Conservation (phyloP, 2,329 filamentous ascomycete species). For the Ascochyta pisi region DNA sequence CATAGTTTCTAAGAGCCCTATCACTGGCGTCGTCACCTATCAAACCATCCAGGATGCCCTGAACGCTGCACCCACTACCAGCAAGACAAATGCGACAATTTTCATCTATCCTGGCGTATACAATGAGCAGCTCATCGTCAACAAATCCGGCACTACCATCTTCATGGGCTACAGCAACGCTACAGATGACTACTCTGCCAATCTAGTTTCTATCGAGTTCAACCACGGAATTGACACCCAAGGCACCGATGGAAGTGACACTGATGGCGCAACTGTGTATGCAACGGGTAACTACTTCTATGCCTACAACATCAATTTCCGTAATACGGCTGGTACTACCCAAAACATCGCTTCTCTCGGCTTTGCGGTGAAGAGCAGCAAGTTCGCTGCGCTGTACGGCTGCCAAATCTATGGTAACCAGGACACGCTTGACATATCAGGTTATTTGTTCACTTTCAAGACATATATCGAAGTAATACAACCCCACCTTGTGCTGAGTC, state of each 20-base stretch:
- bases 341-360: conserved; percentile 50
- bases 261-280: conserved; percentile 51
- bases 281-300: conserved; percentile 51
- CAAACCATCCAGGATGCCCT: conserved; percentile 49
- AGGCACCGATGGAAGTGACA: conserved; percentile 42
- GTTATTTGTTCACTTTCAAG: conserved; percentile 51
- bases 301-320: conserved; percentile 52
- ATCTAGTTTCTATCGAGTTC: conserved; percentile 47
- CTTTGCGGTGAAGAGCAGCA: conserved; percentile 53
- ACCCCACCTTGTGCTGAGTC: background rate
- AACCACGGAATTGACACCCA: conserved; percentile 50
- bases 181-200: conserved; percentile 48
- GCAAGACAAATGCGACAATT: conserved; percentile 47
- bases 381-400: conserved; percentile 49
- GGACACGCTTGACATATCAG: conserved; percentile 49
- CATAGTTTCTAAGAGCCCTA: conserved; percentile 49
- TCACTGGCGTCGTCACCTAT: conserved; percentile 46
- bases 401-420: conserved; percentile 51
- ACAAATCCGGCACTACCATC: conserved; percentile 49
- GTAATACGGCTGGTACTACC: conserved; percentile 48
- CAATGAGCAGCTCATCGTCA: conserved; percentile 50
- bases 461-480: conserved; percentile 45
- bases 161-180: conserved; percentile 50
- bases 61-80: conserved; percentile 45
- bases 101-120: conserved; percentile 53